A percentile compares a stretch with the other conserved stretches of the same genome.
phyloP scores from a whole-genome alignment of 805 yeast genomes.

The Hanseniaspora clermontiae region DNA sequence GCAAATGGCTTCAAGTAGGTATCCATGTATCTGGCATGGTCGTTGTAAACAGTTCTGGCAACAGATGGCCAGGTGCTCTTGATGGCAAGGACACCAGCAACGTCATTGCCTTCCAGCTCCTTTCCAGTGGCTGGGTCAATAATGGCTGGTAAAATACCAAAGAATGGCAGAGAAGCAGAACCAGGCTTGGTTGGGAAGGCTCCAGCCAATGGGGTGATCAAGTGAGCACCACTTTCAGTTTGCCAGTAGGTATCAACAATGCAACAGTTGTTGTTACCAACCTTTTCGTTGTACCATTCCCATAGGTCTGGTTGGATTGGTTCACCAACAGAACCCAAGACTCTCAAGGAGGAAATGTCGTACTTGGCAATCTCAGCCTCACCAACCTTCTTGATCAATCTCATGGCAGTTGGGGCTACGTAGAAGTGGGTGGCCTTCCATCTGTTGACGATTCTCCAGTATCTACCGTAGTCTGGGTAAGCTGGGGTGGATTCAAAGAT shows the following conservation, averaged over 20 bases:
- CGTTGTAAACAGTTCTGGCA: constrained; percentile 89
- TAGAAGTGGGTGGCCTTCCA: constrained; percentile 90
- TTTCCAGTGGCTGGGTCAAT: constrained; percentile 88
- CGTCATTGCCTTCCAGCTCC: constrained; percentile 74
- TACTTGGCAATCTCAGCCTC: constrained; percentile 66
- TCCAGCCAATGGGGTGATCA: constrained; percentile 91
- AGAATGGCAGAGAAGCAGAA: constrained; percentile 90
- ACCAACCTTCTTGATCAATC: constrained; percentile 84
- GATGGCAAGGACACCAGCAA: constrained; percentile 91
- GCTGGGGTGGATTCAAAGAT: constrained; percentile 97
- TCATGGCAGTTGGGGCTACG: constrained; percentile 95
- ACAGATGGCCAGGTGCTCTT: constrained; percentile 95
- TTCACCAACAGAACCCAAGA: constrained; percentile 95
- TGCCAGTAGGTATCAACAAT: constrained; percentile 98
- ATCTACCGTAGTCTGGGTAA: constrained; percentile 86
- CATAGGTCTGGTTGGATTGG: constrained; percentile 96
- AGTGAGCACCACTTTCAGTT: constrained; percentile 93
- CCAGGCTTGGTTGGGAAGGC: constrained; percentile 93
- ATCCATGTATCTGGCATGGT: constrained; percentile 74
- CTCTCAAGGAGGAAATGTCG: constrained; percentile 76
- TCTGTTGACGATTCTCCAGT: constrained; percentile 90
- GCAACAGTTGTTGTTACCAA: constrained; percentile 82
- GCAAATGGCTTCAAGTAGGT: constrained; percentile 90
- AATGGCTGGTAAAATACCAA: constrained; percentile 81
- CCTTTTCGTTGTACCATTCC: constrained; percentile 93